Percentiles rank a stretch among this genome's conserved stretches.
Evolutionary conservation across 192 early-diverging fungal genomes (phyloP).

Genomic region (Coemansia sp.): DNA sequence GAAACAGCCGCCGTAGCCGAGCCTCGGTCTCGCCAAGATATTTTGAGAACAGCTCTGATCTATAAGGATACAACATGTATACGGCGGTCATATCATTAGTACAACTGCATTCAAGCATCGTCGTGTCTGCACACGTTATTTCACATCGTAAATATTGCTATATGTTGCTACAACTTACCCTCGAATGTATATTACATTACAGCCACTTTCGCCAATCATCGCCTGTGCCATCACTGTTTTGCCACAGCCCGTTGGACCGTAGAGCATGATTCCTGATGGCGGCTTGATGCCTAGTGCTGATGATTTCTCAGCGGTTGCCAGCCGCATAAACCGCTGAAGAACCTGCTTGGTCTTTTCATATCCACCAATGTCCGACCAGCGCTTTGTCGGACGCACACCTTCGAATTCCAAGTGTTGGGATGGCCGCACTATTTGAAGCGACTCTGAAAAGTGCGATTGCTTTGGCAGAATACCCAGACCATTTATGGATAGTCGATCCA

Average conservation of each 20-base stretch:
- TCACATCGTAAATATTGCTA: constrained; percentile 28
- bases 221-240: constrained; percentile 85
- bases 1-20: constrained; percentile 75
- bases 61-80: not conserved
- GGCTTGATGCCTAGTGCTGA: constrained; percentile 65
- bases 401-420: constrained; percentile 66
- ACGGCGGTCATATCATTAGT: no score
- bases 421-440: constrained; percentile 59
- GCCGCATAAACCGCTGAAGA: constrained; percentile 59
- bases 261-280: constrained; percentile 81
- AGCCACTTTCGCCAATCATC: constrained; percentile 65
- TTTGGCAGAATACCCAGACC: not conserved
- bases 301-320: constrained; percentile 57
- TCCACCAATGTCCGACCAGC: constrained; percentile 73
- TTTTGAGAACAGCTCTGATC: constrained; percentile 86
- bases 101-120: no score
- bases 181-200: constrained; percentile 85
- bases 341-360: constrained; percentile 60
- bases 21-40: constrained; percentile 93
- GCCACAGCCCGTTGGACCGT: constrained; percentile 93
- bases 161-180: constrained; percentile 55
- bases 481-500: constrained; percentile 11
- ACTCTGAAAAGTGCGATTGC: constrained; percentile 30
- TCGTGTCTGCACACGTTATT: not conserved
- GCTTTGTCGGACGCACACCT: constrained; percentile 45